These are phyloP conservation scores for Vaccinium corymbosum DNA, from an alignment of 148 eudicot species.

Conservation along the genomic window DNA sequence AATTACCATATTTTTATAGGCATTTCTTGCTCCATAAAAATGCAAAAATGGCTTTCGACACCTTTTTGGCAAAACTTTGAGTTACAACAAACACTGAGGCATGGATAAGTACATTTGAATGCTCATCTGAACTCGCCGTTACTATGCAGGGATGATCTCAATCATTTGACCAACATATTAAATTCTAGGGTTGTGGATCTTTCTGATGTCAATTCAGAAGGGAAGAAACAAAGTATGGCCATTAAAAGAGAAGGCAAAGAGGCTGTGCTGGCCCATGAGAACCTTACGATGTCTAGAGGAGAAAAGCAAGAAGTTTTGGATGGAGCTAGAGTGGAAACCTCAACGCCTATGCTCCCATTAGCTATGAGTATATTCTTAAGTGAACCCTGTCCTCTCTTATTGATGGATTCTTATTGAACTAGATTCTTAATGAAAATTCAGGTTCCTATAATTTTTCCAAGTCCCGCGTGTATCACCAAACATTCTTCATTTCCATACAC, in stretches of 20 bases:
- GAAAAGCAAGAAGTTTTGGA: constrained; percentile 31
- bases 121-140: background rate
- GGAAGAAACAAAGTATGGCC: constrained; percentile 17
- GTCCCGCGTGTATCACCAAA: too few species aligned
- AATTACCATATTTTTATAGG: background rate
- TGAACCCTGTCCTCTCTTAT: background rate
- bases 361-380: constrained; percentile 39
- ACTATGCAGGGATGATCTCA: constrained; percentile 65
- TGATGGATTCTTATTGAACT: background rate
- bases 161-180: constrained; percentile 63
- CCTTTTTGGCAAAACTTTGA: background rate
- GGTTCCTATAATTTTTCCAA: background rate
- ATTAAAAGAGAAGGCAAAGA: constrained; percentile 32
- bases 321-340: constrained; percentile 30
- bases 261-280: constrained; percentile 28
- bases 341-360: constrained; percentile 39
- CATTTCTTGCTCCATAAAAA: background rate
- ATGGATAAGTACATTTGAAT: background rate
- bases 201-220: constrained; percentile 37
- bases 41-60: background rate
- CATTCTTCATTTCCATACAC: background rate
- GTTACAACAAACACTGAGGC: background rate
- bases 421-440: background rate
- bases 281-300: constrained; percentile 24
- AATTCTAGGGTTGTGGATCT: constrained; percentile 45